These are phyloP conservation scores for Scleromitrula shiraiana DNA, from an alignment of 2,329 filamentous ascomycete species.

Conservation along the genomic window DNA sequence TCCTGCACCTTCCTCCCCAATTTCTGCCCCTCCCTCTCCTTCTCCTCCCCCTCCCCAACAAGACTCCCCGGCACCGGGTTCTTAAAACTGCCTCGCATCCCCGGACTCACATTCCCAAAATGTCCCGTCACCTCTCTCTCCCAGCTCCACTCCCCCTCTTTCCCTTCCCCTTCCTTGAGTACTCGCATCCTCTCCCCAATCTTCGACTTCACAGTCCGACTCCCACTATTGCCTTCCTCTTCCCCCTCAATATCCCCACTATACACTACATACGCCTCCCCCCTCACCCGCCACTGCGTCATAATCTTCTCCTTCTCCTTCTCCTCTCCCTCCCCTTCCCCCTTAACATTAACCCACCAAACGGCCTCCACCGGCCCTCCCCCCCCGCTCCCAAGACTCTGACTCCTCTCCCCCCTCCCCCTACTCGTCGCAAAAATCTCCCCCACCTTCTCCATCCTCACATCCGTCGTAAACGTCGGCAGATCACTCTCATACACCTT, in stretches of 20 bases:
- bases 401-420: slow-evolving; percentile 37
- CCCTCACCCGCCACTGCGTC: slow-evolving; percentile 81
- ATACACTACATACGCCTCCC: slow-evolving; percentile 67
- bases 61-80: slow-evolving; percentile 61
- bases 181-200: slow-evolving; percentile 57
- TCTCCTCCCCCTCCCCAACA: slow-evolving; percentile 52
- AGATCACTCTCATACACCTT: slow-evolving; percentile 66
- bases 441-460: slow-evolving; percentile 73
- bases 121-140: slow-evolving; percentile 70
- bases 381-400: slow-evolving; percentile 46
- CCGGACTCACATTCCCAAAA: slow-evolving; percentile 81
- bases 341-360: slow-evolving; percentile 78
- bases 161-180: slow-evolving; percentile 30
- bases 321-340: too few species aligned
- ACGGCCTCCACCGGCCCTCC: slow-evolving; percentile 72
- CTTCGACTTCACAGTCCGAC: slow-evolving; percentile 50
- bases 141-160: slow-evolving; percentile 55
- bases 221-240: slow-evolving; percentile 41
- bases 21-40: slow-evolving; percentile 48
- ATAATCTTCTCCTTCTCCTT: slow-evolving; percentile 52
- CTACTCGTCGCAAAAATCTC: slow-evolving; percentile 53
- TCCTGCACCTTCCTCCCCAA: slow-evolving; percentile 55
- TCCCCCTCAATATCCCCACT: slow-evolving; percentile 55
- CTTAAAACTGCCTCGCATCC: slow-evolving; percentile 59
- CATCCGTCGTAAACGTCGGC: slow-evolving; percentile 79